These are phyloP conservation scores for Rhynchosporium agropyri DNA, from an alignment of 2,329 filamentous ascomycete genomes.

Conservation along the genomic window DNA sequence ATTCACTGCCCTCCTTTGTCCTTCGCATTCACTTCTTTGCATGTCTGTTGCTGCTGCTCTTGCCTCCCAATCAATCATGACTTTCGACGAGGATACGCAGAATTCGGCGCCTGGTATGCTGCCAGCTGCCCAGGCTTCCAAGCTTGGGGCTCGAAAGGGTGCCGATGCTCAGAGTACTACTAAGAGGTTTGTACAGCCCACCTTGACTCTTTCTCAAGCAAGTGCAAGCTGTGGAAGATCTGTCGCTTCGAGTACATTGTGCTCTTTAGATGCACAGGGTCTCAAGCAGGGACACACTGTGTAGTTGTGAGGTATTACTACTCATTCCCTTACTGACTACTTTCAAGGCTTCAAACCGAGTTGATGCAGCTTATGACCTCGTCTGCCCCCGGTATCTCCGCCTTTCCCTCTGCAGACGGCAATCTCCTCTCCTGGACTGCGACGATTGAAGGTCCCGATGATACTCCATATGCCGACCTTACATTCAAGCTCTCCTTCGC, in stretches of 20 bases:
- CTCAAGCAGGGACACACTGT: background rate
- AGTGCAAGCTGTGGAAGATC: background rate
- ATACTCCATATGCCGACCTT: conserved; percentile 86
- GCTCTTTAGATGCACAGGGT: background rate
- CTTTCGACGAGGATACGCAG: conserved; percentile 61
- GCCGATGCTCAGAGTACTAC: conserved; percentile 74
- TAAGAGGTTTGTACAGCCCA: conserved; percentile 64
- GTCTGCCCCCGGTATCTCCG: conserved; percentile 88
- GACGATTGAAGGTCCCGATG: conserved; percentile 87
- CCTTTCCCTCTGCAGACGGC: conserved; percentile 87
- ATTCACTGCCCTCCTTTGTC: conserved; percentile 31
- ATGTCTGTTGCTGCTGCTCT: conserved; percentile 7
- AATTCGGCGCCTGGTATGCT: conserved; percentile 65
- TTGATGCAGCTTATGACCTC: conserved; percentile 99
- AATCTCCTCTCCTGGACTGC: conserved; percentile 92
- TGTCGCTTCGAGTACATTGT: background rate
- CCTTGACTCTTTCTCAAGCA: background rate
- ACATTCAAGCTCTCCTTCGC: conserved; percentile 90
- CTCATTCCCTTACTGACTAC: conserved; percentile 21
- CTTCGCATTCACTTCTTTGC: conserved; percentile 23
- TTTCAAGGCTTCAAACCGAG: conserved; percentile 83
- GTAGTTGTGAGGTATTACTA: background rate
- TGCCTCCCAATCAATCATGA: conserved; percentile 40
- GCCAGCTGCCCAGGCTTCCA: conserved; percentile 56
- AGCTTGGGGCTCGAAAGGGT: conserved; percentile 60